These are phyloP conservation scores for Fulvia fulva DNA, from an alignment of 2,329 filamentous ascomycete species.

Conservation along the genomic window DNA sequence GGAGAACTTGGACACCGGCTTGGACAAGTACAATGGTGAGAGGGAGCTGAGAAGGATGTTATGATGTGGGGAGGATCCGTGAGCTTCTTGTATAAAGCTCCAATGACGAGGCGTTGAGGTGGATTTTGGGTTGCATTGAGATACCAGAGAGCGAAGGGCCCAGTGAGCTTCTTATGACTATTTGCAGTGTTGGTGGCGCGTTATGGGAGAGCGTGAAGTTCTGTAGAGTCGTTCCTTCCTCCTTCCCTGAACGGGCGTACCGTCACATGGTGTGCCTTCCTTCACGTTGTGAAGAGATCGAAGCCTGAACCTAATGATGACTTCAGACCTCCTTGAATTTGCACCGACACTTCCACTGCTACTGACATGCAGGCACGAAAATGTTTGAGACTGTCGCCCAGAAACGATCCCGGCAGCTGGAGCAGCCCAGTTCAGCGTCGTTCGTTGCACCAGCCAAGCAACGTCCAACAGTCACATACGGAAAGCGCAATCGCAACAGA, in stretches of 20 bases:
- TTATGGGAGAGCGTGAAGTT: background rate
- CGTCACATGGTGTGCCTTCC: background rate
- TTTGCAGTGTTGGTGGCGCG: background rate
- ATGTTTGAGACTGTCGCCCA: background rate
- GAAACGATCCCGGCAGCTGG: background rate
- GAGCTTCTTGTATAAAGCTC: background rate
- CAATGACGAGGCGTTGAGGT: background rate
- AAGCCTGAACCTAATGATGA: background rate
- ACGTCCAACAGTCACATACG: constrained; percentile 18
- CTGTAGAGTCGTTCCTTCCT: background rate
- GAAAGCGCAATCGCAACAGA: constrained; percentile 17
- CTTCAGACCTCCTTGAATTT: background rate
- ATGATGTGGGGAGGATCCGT: background rate
- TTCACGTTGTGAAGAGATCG: background rate
- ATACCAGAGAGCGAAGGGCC: constrained; percentile 13
- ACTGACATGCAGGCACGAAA: background rate
- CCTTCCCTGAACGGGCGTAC: background rate
- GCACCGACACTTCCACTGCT: background rate
- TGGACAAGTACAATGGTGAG: constrained; percentile 85
- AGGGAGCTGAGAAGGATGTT: constrained; percentile 81
- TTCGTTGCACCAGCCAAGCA: background rate
- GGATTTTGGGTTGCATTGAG: constrained; percentile 6
- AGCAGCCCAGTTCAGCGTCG: background rate
- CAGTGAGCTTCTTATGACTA: background rate
- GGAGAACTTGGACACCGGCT: constrained; percentile 72